Evolutionary conservation across 352 stramenopile species (phyloP).

Genomic region (Phytophthora gonapodyides): DNA sequence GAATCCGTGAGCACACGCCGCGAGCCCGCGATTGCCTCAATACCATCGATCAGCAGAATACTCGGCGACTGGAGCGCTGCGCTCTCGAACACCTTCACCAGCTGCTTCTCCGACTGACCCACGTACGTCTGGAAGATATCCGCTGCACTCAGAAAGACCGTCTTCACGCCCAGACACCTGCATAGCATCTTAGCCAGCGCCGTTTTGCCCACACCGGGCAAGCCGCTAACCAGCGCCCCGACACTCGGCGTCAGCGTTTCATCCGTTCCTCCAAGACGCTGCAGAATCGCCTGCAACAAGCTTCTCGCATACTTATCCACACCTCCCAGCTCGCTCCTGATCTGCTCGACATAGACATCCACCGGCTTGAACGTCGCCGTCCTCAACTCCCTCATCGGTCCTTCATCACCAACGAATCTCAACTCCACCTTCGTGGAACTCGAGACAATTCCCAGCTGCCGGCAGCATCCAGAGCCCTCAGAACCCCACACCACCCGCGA

Average conservation of each 20-base stretch:
- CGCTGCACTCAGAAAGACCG: constrained; percentile 74
- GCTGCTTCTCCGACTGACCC: constrained; percentile 87
- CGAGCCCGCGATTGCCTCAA: constrained; percentile 86
- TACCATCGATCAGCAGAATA: constrained; percentile 89
- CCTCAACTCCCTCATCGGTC: background rate
- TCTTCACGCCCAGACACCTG: constrained; percentile 41
- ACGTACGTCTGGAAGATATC: constrained; percentile 95
- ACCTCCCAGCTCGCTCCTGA: constrained; percentile 47
- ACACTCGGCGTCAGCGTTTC: constrained; percentile 36
- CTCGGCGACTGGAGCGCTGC: constrained; percentile 51
- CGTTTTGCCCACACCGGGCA: constrained; percentile 80
- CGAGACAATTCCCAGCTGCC: constrained; percentile 31
- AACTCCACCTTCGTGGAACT: constrained; percentile 36
- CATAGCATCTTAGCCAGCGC: constrained; percentile 52
- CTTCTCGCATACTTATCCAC: constrained; percentile 39
- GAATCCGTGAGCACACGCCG: constrained; percentile 61
- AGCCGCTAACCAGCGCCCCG: constrained; percentile 67
- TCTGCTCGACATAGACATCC: constrained; percentile 34
- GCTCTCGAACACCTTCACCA: constrained; percentile 67
- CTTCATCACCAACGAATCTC: constrained; percentile 29
- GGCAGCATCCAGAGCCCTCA: constrained; percentile 44
- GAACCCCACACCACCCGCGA: constrained; percentile 28
- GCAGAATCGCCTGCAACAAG: constrained; percentile 48
- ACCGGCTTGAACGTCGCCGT: constrained; percentile 28
- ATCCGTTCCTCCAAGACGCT: constrained; percentile 25